Evolutionary conservation across 176 grass and related monocot species (phyloP).

Genomic region (Hordeum marinum): DNA sequence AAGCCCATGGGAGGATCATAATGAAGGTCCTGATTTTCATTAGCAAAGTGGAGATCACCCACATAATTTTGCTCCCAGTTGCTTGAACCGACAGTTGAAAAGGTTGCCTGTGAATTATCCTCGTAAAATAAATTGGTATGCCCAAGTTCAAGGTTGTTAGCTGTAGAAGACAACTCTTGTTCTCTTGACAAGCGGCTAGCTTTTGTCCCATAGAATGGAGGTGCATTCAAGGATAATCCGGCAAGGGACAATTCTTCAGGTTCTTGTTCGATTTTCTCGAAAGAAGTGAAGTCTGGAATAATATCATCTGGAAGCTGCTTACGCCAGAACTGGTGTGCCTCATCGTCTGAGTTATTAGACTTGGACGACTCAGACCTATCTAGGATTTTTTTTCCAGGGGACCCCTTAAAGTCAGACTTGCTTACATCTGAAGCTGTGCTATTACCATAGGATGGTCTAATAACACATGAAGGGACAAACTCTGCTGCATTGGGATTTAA

Average conservation of each 20-base stretch:
- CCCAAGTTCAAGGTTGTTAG: conserved; percentile 36
- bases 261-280: conserved; percentile 61
- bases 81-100: conserved; percentile 47
- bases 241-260: conserved; percentile 62
- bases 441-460: conserved; percentile 49
- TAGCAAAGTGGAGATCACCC: conserved; percentile 37
- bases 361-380: conserved; percentile 74
- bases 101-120: conserved; percentile 49
- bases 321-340: conserved; percentile 79
- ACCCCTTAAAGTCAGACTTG: conserved; percentile 44
- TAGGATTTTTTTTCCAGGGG: conserved; percentile 58
- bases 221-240: conserved; percentile 69
- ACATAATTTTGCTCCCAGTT: conserved; percentile 55
- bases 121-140: conserved; percentile 38
- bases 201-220: conserved; percentile 44
- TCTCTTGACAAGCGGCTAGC: conserved; percentile 38
- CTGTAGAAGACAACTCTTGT: conserved; percentile 41
- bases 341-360: conserved; percentile 93
- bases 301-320: conserved; percentile 97
- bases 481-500: conserved; percentile 98
- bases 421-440: conserved; percentile 37
- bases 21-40: conserved; percentile 45
- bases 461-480: conserved; percentile 74
- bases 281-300: conserved; percentile 74
- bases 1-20: conserved; percentile 43